A percentile compares a stretch with the other conserved stretches of the same genome.
Conservation (phyloP, 2,329 filamentous ascomycete species). For the Pyricularia grisea region DNA sequence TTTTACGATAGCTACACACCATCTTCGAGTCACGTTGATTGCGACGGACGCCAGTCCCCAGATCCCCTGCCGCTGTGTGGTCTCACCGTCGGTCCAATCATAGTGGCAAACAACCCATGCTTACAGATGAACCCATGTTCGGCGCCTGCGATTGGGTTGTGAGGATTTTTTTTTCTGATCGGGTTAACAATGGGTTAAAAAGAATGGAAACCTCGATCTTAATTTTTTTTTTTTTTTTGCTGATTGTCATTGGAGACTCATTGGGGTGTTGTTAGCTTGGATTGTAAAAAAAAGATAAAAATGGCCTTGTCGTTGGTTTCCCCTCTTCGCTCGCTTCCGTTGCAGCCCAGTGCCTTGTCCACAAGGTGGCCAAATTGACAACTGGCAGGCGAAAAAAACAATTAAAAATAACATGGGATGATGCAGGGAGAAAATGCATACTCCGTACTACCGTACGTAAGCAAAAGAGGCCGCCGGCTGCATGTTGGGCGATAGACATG, state of each 20-base stretch:
- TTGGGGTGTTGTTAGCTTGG: background rate
- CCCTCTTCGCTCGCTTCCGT: background rate
- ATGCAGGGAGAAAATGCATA: background rate
- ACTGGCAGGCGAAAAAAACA: background rate
- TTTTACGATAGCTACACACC: background rate
- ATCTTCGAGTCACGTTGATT: background rate
- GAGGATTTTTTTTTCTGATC: background rate
- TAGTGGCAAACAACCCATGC: background rate
- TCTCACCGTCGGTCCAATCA: background rate
- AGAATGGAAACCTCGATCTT: background rate
- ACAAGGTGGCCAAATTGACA: background rate
- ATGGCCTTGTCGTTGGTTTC: background rate
- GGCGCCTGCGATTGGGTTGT: background rate
- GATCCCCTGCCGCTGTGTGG: background rate
- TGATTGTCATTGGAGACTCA: background rate
- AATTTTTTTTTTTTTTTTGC: background rate
- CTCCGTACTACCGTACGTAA: background rate
- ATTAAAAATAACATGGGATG: background rate
- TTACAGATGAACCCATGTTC: background rate
- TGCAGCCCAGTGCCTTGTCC: background rate
- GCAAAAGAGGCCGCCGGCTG: background rate
- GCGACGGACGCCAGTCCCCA: background rate
- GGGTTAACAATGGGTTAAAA: background rate
- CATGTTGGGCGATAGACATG: background rate
- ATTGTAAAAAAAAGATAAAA: background rate